These are phyloP conservation scores for Clarireedia paspali DNA, from an alignment of 2,329 filamentous ascomycete species.

Conservation along the genomic window DNA sequence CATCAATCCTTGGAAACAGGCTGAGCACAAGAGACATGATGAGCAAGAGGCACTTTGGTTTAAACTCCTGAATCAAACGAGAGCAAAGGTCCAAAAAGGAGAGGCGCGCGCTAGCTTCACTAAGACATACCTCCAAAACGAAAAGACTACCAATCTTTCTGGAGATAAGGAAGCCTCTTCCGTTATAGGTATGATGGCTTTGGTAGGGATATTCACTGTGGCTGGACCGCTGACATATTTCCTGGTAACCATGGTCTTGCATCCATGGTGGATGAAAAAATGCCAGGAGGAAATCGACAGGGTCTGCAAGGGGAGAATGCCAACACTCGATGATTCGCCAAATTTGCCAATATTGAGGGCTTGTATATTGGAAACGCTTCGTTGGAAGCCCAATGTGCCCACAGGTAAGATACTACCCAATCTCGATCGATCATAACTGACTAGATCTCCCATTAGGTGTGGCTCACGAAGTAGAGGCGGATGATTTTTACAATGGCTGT, in stretches of 20 bases:
- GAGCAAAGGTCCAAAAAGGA: neutral
- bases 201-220: neutral
- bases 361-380: constrained; percentile 39
- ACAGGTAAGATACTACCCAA: constrained; percentile 17
- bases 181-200: neutral
- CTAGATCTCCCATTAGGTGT: constrained; percentile 31
- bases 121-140: neutral
- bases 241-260: constrained; percentile 9
- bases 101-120: neutral
- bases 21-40: neutral
- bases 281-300: constrained; percentile 37
- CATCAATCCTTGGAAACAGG: neutral
- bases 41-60: neutral
- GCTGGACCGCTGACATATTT: neutral
- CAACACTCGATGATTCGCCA: constrained; percentile 37
- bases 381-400: constrained; percentile 39
- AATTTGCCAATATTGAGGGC: constrained; percentile 36
- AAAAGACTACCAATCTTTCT: constrained; percentile 6
- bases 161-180: constrained; percentile 23
- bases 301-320: constrained; percentile 41
- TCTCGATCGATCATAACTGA: too few relatives aligned
- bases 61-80: neutral
- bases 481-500: constrained; percentile 40
- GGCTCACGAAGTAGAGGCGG: constrained; percentile 44
- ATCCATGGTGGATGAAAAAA: constrained; percentile 7